A percentile compares a stretch with the other conserved stretches of the same genome.
Conservation (phyloP, 805 yeast genomes). For the Kluyveromyces nonfermentans region DNA sequence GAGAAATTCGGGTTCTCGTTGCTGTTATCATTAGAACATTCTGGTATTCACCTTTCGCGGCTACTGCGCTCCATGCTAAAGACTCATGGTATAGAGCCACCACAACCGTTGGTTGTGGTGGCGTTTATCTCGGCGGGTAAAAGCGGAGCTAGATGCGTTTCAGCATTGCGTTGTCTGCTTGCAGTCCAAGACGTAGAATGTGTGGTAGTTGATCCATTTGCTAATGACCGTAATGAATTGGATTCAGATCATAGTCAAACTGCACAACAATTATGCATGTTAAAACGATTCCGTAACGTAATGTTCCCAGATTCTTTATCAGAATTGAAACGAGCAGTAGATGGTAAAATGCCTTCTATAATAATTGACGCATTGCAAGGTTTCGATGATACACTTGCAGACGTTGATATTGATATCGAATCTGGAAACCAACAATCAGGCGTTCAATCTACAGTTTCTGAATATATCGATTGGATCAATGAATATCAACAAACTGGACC, state of each 20-base stretch:
- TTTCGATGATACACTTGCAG: constrained; percentile 58
- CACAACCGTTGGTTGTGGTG: neutral
- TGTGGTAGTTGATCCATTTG: constrained; percentile 2
- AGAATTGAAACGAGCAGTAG: constrained; percentile 28
- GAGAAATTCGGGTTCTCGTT: constrained; percentile 45
- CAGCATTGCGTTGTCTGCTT: constrained; percentile 1
- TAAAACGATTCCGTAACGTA: constrained; percentile 29
- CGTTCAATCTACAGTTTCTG: constrained; percentile 15
- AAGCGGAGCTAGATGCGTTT: constrained; percentile 2
- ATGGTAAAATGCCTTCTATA: constrained; percentile 56
- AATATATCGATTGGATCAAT: constrained; percentile 52
- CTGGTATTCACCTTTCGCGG: constrained; percentile 55
- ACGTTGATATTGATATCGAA: constrained; percentile 29
- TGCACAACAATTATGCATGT: constrained; percentile 42
- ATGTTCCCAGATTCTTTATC: constrained; percentile 19
- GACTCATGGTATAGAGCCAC: neutral
- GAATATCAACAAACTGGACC: constrained; percentile 1
- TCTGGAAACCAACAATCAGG: neutral
- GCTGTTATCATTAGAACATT: constrained; percentile 47
- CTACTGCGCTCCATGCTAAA: neutral
- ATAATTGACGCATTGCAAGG: constrained; percentile 83
- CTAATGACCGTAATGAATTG: neutral
- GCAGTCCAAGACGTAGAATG: constrained; percentile 1
- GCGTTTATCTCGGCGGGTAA: constrained; percentile 3
- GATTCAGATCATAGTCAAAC: constrained; percentile 21